Conservation (phyloP, 345 rosid genomes). For the Abelmoschus esculentus region DNA sequence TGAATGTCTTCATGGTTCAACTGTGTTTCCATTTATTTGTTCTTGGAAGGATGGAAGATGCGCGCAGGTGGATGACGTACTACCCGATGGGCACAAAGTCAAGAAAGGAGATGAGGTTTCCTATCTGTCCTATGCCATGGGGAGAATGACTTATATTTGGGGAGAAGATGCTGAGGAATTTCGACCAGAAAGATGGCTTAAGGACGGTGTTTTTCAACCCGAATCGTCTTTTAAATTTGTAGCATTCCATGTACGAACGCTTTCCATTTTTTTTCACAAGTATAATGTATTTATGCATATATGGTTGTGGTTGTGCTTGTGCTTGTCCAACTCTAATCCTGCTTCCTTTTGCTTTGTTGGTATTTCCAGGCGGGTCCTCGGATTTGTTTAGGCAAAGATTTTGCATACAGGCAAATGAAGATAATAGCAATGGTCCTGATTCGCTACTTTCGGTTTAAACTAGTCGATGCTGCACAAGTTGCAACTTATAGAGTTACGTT, state of each 20-base stretch:
- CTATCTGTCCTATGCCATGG: neutral
- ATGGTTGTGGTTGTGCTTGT: no score
- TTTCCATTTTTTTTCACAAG: no score
- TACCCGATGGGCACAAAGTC: neutral
- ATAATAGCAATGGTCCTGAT: slow-evolving; percentile 53
- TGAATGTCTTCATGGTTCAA: no score
- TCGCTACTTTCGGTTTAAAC: slow-evolving; percentile 46
- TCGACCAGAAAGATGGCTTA: neutral
- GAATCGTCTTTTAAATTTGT: neutral
- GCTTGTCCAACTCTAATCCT: no score
- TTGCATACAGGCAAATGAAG: slow-evolving; percentile 74
- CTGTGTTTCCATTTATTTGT: no score
- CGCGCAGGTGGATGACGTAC: neutral
- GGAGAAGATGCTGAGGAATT: neutral
- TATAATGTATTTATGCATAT: no score
- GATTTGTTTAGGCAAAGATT: slow-evolving; percentile 63
- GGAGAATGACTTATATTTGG: neutral
- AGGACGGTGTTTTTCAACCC: neutral
- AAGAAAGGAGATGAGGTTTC: neutral
- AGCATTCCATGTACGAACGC: neutral
- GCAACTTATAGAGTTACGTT: slow-evolving; percentile 52
- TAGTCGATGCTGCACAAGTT: slow-evolving; percentile 35
- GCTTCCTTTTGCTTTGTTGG: neutral
- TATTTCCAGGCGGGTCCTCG: slow-evolving; percentile 72
- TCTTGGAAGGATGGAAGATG: neutral